Evolutionary conservation across 768 basidiomycete species (phyloP), one percentile per base, ranked within the genome.

Genomic region (Lactarius hengduanensis): DNA sequence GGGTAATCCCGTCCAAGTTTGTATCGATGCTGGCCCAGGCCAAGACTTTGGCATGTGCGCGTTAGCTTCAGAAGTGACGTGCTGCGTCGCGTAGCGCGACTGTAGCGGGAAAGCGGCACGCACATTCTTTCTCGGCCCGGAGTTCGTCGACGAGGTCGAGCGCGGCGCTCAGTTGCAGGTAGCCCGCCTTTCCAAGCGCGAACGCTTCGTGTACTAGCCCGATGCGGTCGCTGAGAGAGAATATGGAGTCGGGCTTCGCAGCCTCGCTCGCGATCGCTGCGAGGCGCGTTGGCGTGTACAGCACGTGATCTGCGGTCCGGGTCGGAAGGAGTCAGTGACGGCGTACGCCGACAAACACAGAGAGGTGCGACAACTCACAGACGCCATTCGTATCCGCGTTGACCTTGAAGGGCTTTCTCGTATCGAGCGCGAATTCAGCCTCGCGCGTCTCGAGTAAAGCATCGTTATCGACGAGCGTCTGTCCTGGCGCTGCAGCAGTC

Each of bases 381-480:
- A 96, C 91, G 66, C 96, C 94, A 59, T 84, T 84, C 0, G 94
- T 95, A 50, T 89, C 89, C 2, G 89, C 90, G 74, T 98, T 98
- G 68, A 98, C 78, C 78, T 98, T 98, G 83, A 89, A 98, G 5
- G 86, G 80, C 73, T 83, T 86, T 75, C 77, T 85, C 13, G 86
- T 91, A 75, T 93, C 88, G 26, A 98, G 71, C 22, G 83, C 75
- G 71, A 95, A 83, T n/a, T 79, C 81, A 47, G 81, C 82, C 74
- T 94, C 87, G 43, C 93, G 85, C 55, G 85, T 82, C 67, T 82
- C 77, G 36, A 99, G 82, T 59, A 97, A 74, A 16, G 83, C 80
- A 41, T 81, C 78, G 62, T 82, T 86, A 74, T 95, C 84, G 57
- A 92, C 74, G 15, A 74, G 74, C 9, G 80, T 72, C 71, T 87